These are phyloP conservation scores for Diaporthe humulicola DNA, from an alignment of 2,329 filamentous ascomycete genomes.

Conservation along the genomic window DNA sequence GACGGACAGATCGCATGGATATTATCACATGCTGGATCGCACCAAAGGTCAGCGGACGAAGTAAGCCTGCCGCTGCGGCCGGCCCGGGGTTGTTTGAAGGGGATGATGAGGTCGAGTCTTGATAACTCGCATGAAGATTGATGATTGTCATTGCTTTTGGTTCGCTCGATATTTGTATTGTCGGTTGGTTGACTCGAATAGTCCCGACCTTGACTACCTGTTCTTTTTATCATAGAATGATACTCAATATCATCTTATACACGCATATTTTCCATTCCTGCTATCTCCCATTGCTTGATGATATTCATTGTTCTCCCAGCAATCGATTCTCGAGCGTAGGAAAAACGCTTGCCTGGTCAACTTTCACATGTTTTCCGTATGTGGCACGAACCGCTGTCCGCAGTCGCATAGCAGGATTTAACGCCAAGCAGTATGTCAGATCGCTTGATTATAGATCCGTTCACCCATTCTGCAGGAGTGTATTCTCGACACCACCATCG, in stretches of 20 bases:
- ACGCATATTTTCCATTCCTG: neutral
- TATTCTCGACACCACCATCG: neutral
- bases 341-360: neutral
- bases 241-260: neutral
- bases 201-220: neutral
- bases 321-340: no score
- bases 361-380: neutral
- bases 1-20: slow-evolving; percentile 11
- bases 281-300: no score
- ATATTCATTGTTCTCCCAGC: no score
- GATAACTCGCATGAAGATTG: neutral
- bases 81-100: slow-evolving; percentile 29
- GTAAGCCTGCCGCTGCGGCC: slow-evolving; percentile 35
- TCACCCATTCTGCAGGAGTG: neutral
- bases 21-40: neutral
- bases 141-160: neutral
- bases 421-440: neutral
- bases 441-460: neutral
- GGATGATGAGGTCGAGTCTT: neutral
- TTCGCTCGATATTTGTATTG: neutral
- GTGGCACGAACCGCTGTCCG: neutral
- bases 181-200: neutral
- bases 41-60: slow-evolving; percentile 29
- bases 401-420: neutral
- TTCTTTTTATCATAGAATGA: neutral